These are phyloP conservation scores for Coemansia asiatica DNA, from an alignment of 192 early-diverging fungal species.

Conservation along the genomic window DNA sequence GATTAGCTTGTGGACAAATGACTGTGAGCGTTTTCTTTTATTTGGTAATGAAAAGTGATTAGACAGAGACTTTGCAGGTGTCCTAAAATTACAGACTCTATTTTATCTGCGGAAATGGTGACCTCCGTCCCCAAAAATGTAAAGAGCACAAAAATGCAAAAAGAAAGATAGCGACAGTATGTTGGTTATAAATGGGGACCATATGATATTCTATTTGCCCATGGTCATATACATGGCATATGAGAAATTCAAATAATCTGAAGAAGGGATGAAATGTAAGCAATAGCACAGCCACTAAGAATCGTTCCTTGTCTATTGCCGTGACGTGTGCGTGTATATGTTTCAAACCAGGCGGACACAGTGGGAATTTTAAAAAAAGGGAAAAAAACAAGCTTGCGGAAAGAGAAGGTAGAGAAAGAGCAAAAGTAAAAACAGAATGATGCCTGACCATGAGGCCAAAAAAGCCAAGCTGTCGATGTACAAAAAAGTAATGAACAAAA, in stretches of 20 bases:
- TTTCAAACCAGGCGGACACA: background rate
- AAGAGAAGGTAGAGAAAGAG: background rate
- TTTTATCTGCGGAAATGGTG: background rate
- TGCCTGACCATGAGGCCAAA: slow-evolving; percentile 11
- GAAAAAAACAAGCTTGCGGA: background rate
- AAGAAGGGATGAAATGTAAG: background rate
- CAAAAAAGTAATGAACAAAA: background rate
- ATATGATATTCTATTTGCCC: slow-evolving; percentile 14
- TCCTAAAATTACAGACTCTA: background rate
- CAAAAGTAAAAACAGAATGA: slow-evolving; percentile 13
- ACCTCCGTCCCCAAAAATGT: background rate
- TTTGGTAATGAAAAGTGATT: background rate
- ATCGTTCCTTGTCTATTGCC: background rate
- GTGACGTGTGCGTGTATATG: slow-evolving; percentile 13
- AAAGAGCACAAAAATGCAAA: background rate
- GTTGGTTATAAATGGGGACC: slow-evolving; percentile 15
- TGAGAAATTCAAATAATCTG: background rate
- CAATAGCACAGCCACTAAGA: slow-evolving; percentile 2
- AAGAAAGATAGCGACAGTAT: background rate
- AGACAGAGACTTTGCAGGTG: background rate
- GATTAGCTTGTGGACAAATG: background rate
- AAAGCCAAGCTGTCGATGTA: background rate
- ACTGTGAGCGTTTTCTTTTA: background rate
- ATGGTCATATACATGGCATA: slow-evolving; percentile 11
- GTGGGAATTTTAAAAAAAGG: background rate